Evolutionary conservation across 495 filamentous ascomycete species (phyloP).

Genomic region (Penicillium desertorum): DNA sequence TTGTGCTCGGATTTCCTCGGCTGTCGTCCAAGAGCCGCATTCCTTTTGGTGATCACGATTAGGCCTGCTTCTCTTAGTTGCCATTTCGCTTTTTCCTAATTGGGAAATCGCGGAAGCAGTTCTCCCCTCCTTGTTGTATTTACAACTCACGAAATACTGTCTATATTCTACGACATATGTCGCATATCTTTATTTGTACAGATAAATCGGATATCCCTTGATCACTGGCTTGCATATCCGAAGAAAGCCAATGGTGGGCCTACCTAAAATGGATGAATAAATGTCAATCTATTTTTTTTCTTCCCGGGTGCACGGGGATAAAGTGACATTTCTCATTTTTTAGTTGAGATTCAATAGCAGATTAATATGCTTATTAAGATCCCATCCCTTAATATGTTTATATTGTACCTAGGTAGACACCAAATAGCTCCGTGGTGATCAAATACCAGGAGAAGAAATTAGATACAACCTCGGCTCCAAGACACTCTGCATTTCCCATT

Average conservation of each 20-base stretch:
- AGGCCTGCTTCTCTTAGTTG: slow-evolving; percentile 1
- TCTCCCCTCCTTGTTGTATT: neutral
- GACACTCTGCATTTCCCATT: neutral
- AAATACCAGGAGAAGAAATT: neutral
- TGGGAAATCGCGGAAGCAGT: neutral
- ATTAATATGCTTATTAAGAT: neutral
- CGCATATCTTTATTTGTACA: neutral
- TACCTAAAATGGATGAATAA: neutral
- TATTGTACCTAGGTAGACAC: neutral
- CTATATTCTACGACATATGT: neutral
- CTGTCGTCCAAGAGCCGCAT: slow-evolving; percentile 11
- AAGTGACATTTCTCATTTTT: slow-evolving; percentile 5
- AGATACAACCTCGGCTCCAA: neutral
- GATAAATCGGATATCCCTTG: neutral
- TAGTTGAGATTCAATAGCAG: neutral
- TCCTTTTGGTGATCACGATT: neutral
- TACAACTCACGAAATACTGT: neutral
- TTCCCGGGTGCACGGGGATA: neutral
- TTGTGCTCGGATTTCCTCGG: neutral
- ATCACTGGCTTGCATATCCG: neutral
- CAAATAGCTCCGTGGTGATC: neutral
- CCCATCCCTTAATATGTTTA: neutral
- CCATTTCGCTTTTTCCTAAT: neutral
- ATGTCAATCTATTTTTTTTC: slow-evolving; percentile 3
- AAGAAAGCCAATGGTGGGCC: neutral